Percentiles rank a stretch among this genome's conserved stretches.
Evolutionary conservation across 768 basidiomycete genomes (phyloP).

Genomic region (Russula sp.): DNA sequence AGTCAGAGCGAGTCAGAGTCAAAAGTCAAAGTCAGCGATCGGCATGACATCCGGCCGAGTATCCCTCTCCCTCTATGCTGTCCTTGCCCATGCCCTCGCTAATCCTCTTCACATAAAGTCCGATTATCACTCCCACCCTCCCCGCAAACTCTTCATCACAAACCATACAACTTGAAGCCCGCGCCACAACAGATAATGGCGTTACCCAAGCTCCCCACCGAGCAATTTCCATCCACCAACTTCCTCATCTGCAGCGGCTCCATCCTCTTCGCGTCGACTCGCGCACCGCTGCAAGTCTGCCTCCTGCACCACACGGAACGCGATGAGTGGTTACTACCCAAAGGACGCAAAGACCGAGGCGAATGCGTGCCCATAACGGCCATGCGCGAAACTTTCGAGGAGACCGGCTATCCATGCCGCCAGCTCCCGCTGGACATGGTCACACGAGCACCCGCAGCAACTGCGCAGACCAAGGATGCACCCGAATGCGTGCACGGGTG

Average conservation of each 20-base stretch:
- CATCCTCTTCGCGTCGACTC: constrained; percentile 33
- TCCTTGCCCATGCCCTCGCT: constrained; percentile 13
- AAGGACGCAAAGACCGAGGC: constrained; percentile 58
- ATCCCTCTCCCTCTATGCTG: not conserved
- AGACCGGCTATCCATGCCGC: constrained; percentile 57
- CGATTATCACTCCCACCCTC: not conserved
- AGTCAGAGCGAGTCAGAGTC: not conserved
- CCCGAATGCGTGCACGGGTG: constrained; percentile 30
- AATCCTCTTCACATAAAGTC: not conserved
- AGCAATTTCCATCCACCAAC: constrained; percentile 20
- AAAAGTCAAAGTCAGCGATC: not conserved
- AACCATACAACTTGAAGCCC: not conserved
- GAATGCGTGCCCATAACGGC: constrained; percentile 53
- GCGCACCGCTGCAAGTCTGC: constrained; percentile 34
- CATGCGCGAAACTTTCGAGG: constrained; percentile 61
- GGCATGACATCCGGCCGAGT: too few species aligned
- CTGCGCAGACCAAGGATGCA: constrained; percentile 40
- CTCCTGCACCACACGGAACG: constrained; percentile 35
- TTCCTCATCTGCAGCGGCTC: constrained; percentile 37
- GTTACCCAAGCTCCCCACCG: constrained; percentile 10
- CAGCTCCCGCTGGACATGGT: constrained; percentile 49
- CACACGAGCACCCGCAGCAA: constrained; percentile 54
- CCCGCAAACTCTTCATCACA: too few species aligned
- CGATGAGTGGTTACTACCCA: constrained; percentile 49
- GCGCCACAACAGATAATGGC: constrained; percentile 13